Conservation (phyloP, 1,284 basidiomycete genomes). For the Leccinum subrobustum region DNA sequence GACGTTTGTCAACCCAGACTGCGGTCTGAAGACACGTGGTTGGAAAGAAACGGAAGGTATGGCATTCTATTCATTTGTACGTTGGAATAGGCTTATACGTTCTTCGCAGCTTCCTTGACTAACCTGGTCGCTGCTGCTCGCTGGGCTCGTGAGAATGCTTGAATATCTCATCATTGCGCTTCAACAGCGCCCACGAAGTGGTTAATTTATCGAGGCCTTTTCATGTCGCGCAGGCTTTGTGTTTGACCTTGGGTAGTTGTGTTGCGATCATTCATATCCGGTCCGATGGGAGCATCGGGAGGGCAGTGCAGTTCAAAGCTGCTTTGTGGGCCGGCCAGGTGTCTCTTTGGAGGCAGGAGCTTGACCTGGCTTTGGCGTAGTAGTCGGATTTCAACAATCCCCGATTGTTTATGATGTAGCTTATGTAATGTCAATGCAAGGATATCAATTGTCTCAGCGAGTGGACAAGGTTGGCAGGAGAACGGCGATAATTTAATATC, state of each 20-base stretch:
- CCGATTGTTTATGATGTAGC: conserved; percentile 33
- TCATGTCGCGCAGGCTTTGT: conserved; percentile 12
- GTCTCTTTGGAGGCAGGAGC: conserved; percentile 41
- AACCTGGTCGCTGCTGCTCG: conserved; percentile 91
- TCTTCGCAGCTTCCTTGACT: conserved; percentile 58
- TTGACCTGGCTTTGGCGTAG: conserved; percentile 40
- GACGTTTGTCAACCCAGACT: conserved; percentile 93
- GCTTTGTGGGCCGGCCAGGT: conserved; percentile 37
- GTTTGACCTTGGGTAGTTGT: conserved; percentile 49
- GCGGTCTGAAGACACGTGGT: conserved; percentile 90
- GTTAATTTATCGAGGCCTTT: conserved; percentile 43
- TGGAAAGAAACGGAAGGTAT: conserved; percentile 91
- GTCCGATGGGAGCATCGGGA: conserved; percentile 21
- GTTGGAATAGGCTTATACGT: conserved; percentile 9
- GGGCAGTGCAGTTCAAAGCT: conserved; percentile 16
- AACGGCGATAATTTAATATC: background rate
- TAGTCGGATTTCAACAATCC: conserved; percentile 67
- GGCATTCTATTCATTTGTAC: conserved; percentile 3
- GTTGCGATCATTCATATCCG: conserved; percentile 36
- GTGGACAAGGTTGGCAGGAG: too few relatives aligned
- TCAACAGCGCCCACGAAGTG: conserved; percentile 79
- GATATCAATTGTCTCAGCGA: background rate
- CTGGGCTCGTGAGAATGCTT: conserved; percentile 84
- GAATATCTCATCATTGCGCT: conserved; percentile 62
- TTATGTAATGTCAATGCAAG: conserved; percentile 12